Percentiles rank a stretch among this genome's conserved stretches.
Evolutionary conservation across 192 early-diverging fungal species (phyloP).

Genomic region (Mortierella claussenii): DNA sequence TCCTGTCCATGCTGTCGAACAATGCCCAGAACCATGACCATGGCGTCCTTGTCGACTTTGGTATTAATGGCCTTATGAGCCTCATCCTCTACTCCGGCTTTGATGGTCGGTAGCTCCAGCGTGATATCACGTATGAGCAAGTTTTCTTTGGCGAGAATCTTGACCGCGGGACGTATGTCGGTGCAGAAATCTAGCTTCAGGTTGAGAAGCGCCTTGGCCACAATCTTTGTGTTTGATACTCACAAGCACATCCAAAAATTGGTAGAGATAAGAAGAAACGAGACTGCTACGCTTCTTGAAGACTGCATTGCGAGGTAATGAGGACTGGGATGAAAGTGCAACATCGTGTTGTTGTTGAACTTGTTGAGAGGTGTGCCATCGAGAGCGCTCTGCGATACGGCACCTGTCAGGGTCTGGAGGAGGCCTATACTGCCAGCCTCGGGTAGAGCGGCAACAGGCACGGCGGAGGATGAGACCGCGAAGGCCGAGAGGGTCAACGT

Average conservation of each 20-base stretch:
- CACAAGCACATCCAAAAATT: slow-evolving; percentile 1
- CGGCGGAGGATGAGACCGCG: no score
- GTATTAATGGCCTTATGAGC: slow-evolving; percentile 3
- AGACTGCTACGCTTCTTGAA: background rate
- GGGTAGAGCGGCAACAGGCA: no score
- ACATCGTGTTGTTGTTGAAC: no score
- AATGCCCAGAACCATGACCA: slow-evolving; percentile 15
- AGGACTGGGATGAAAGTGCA: background rate
- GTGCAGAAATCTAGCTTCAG: slow-evolving; percentile 22
- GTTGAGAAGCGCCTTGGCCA: slow-evolving; percentile 10
- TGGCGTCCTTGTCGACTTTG: slow-evolving; percentile 23
- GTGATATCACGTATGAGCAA: background rate
- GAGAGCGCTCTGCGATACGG: no score
- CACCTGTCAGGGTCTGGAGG: no score
- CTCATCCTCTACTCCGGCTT: slow-evolving; percentile 1
- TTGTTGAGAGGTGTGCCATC: no score
- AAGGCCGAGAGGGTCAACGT: no score
- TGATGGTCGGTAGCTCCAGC: slow-evolving; percentile 1
- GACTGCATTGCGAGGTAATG: background rate
- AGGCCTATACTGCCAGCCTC: no score
- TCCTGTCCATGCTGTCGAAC: slow-evolving; percentile 1
- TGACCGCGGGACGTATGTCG: slow-evolving; percentile 18
- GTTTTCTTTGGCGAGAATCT: slow-evolving; percentile 3
- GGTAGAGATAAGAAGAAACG: background rate
- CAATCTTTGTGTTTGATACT: slow-evolving; percentile 17